phyloP scores from a whole-genome alignment of 2,329 filamentous ascomycete genomes.

The Pseudogymnoascus sp. region DNA sequence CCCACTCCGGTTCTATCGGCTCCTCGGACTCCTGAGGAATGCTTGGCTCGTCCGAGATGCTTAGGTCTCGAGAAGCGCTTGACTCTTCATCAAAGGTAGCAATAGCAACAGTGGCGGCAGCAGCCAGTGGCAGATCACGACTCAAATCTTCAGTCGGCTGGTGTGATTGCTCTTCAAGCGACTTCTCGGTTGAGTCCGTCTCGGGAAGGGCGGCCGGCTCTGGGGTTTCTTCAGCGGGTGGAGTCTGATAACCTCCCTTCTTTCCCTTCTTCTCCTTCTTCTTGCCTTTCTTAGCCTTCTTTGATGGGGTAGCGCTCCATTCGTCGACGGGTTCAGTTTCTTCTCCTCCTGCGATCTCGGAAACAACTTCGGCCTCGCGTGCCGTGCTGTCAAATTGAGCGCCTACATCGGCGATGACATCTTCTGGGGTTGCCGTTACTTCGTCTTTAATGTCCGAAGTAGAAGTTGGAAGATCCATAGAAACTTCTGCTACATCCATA shows the following conservation, averaged over 20 bases:
- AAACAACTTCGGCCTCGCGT: not conserved
- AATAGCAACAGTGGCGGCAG: not conserved
- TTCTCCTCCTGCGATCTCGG: not conserved
- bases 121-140: conserved; percentile 29
- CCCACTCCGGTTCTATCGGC: conserved; percentile 13
- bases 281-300: conserved; percentile 27
- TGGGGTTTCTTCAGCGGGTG: not conserved
- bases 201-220: not conserved
- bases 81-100: not conserved
- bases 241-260: conserved; percentile 4
- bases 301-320: conserved; percentile 4
- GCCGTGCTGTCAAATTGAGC: not conserved
- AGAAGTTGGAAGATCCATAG: not conserved
- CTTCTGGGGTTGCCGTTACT: not conserved
- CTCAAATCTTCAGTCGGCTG: conserved; percentile 14
- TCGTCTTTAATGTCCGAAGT: not conserved
- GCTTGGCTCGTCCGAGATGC: not conserved
- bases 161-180: not conserved
- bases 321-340: not conserved
- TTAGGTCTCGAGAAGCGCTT: conserved; percentile 12
- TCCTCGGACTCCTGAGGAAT: conserved; percentile 13
- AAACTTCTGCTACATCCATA: not conserved
- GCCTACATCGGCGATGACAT: not conserved
- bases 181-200: not conserved
- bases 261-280: conserved; percentile 21